phyloP scores from a whole-genome alignment of 2,329 filamentous ascomycete species.

The Apiospora marii region DNA sequence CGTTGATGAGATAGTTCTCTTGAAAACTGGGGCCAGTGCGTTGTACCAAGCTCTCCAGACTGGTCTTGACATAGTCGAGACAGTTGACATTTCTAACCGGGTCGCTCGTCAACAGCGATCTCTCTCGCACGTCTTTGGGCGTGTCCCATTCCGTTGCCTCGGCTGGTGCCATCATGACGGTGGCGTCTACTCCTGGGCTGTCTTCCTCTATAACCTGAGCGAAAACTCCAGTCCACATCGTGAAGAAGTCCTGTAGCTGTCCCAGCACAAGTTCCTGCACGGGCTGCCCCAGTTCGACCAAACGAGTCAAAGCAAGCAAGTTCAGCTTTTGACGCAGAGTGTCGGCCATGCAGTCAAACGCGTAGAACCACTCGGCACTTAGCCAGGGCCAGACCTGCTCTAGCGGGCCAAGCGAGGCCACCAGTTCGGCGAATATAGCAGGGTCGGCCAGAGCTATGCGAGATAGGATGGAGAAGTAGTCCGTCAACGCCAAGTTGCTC shows the following conservation, averaged over 20 bases:
- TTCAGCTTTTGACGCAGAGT: constrained; percentile 74
- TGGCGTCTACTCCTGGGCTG: constrained; percentile 55
- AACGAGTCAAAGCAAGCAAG: constrained; percentile 73
- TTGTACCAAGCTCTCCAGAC: constrained; percentile 65
- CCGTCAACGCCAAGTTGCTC: constrained; percentile 78
- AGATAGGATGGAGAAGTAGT: constrained; percentile 85
- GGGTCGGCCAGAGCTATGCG: constrained; percentile 80
- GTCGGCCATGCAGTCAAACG: constrained; percentile 73
- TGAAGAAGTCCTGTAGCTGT: constrained; percentile 76
- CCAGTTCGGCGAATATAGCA: constrained; percentile 67
- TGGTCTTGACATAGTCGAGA: constrained; percentile 68
- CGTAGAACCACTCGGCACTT: constrained; percentile 70
- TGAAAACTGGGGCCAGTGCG: constrained; percentile 70
- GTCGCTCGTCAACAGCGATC: constrained; percentile 64
- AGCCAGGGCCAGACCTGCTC: constrained; percentile 68
- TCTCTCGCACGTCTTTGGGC: constrained; percentile 60
- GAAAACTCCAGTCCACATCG: constrained; percentile 77
- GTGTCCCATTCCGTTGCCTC: constrained; percentile 63
- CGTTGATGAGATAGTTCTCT: constrained; percentile 74
- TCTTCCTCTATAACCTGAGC: constrained; percentile 67
- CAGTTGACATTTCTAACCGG: constrained; percentile 73
- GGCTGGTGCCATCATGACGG: constrained; percentile 53
- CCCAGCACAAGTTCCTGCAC: constrained; percentile 65
- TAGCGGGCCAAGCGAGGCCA: constrained; percentile 55
- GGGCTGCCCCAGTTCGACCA: constrained; percentile 69